Evolutionary conservation across 1,139 yeast species (phyloP).

Genomic region (Geotrichum phurueaensis): DNA sequence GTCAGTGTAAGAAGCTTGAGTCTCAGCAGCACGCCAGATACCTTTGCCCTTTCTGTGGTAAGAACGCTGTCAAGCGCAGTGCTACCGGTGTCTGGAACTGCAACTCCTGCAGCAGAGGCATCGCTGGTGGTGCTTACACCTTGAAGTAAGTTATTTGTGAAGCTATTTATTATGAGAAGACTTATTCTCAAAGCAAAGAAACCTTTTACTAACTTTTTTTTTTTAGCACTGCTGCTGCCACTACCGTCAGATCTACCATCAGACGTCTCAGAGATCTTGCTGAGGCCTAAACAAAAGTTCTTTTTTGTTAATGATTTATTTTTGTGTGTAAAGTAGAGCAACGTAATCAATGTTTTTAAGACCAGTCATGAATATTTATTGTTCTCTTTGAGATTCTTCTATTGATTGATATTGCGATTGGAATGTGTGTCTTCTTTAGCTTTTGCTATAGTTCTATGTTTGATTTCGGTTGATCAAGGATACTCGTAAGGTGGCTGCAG

Average conservation of each 20-base stretch:
- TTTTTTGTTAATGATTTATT: background rate
- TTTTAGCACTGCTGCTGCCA: conserved; percentile 59
- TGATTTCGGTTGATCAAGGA: background rate
- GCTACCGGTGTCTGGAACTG: conserved; percentile 99
- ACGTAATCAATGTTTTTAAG: conserved; percentile 12
- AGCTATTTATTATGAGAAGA: background rate
- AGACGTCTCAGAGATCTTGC: conserved; percentile 94
- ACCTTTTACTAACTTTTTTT: conserved; percentile 7
- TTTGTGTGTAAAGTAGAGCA: conserved; percentile 10
- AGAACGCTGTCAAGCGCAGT: conserved; percentile 95
- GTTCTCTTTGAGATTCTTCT: background rate
- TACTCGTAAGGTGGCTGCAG: background rate
- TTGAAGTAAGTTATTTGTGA: conserved; percentile 46
- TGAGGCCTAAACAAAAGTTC: conserved; percentile 3
- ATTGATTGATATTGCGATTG: background rate
- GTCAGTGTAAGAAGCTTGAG: conserved; percentile 99
- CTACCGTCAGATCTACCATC: conserved; percentile 99
- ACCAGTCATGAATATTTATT: conserved; percentile 9
- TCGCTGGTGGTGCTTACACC: conserved; percentile 99
- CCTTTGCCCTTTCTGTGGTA: conserved; percentile 99
- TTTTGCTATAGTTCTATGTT: background rate
- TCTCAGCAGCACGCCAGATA: conserved; percentile 98
- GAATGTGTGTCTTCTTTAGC: background rate
- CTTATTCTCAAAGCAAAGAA: background rate
- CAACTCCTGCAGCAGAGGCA: conserved; percentile 88